Conservation (phyloP, 345 rosid species). For the Odontarrhena argentea region DNA sequence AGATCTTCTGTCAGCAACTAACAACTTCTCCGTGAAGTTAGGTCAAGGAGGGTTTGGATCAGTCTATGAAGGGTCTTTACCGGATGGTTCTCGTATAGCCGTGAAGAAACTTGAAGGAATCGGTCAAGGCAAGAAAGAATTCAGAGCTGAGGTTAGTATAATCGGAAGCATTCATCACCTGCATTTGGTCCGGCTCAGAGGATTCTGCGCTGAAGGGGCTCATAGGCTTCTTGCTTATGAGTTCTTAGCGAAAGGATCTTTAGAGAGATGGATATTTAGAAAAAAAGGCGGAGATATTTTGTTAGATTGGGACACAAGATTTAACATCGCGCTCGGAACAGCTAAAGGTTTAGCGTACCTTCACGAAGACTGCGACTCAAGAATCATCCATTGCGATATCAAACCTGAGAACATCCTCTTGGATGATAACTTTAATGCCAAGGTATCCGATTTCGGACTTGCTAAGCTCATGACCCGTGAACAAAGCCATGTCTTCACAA, state of each 20-base stretch:
- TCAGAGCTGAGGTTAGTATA: conserved; percentile 88
- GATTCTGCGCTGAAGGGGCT: conserved; percentile 87
- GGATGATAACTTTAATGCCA: conserved; percentile 73
- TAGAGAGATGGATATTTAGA: conserved; percentile 91
- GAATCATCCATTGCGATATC: conserved; percentile 87
- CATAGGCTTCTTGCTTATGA: conserved; percentile 88
- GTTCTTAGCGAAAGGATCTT: conserved; percentile 77
- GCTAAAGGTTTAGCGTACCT: conserved; percentile 94
- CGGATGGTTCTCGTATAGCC: conserved; percentile 76
- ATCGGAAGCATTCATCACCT: conserved; percentile 94
- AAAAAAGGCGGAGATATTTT: conserved; percentile 46
- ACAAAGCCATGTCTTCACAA: conserved; percentile 91
- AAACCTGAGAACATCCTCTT: conserved; percentile 92
- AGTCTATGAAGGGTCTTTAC: conserved; percentile 74
- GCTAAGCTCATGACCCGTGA: conserved; percentile 93
- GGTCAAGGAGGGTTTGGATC: conserved; percentile 98
- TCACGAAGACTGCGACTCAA: conserved; percentile 83
- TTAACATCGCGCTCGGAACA: conserved; percentile 73
- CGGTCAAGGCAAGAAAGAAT: conserved; percentile 96
- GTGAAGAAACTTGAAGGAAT: conserved; percentile 95
- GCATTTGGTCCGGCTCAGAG: conserved; percentile 81
- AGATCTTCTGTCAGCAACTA: conserved; percentile 80
- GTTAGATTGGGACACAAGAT: conserved; percentile 79
- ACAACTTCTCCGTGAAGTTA: conserved; percentile 73
- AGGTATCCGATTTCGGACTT: conserved; percentile 92